Evolutionary conservation across 1,139 yeast genomes (phyloP), one percentile per base, ranked within the genome.

Genomic region (Meyerozyma smithsonii): DNA sequence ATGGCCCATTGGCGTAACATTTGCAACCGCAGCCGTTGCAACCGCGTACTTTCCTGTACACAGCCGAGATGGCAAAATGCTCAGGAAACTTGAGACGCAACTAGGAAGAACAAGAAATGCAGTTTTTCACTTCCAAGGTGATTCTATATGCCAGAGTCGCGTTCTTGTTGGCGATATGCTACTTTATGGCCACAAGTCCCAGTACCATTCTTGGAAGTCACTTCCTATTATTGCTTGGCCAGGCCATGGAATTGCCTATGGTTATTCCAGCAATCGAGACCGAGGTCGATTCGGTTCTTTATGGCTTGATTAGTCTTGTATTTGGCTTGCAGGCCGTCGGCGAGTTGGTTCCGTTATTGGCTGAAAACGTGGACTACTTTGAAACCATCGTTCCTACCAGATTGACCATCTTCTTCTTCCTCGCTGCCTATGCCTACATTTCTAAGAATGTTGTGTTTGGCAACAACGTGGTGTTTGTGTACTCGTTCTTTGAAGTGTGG

Each of bases 301-400:
- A 75, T 42, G 84, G 87, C 2, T 39, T 77, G 3, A 50, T 78
- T 28, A 69, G 79, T 1, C 42, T 79, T 5, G 49, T 77, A 4
- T 58, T 81, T 30, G 59, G 62, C 0, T 47, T 72, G 2, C 48
- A 69, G 34, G 78, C 79, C 0, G 12, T 80, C 4, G 53, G 67
- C 20, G 94, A 84, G 54, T 54, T 82, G 42, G 63, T 80, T 12
- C 85, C 88, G 6, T 56, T 81, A 26, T 41, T 79, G 36, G 83
- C 80, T 23, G 73, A 70, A 32, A 83, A 83, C 46, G 43, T 62
- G 20, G 61, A 61, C 12, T 81, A 76, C 57, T 84, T 87, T 52
- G 86, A 83, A 51, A 68, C 81, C 5, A 58, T 82, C 12, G 82
- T 86, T 3, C 95, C 96, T 7, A 50, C 77, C 8, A 74, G 97